These are phyloP conservation scores for Barnettozyma wickerhamii DNA, from an alignment of 805 yeast genomes.

Conservation along the genomic window DNA sequence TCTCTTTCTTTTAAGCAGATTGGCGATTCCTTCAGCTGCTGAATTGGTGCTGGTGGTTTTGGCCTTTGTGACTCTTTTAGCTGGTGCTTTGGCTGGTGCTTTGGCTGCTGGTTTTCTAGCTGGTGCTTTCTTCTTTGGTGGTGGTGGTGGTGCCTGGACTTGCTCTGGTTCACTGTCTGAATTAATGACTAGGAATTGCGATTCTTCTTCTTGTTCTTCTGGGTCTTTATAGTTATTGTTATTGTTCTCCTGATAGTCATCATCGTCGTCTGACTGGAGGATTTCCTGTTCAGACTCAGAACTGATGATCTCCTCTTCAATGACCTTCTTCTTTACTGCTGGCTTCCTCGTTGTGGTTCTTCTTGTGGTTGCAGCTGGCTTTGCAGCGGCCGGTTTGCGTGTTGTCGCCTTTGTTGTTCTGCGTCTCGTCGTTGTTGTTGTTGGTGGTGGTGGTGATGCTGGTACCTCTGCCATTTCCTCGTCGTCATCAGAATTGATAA, in stretches of 20 bases:
- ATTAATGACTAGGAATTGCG: constrained; percentile 8
- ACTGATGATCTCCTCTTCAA: neutral
- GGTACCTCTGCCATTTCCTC: neutral
- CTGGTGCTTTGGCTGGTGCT: neutral
- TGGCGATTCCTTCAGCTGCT: constrained; percentile 1
- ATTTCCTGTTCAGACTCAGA: neutral
- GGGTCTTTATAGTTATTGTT: neutral
- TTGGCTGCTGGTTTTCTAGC: neutral
- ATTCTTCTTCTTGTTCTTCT: constrained; percentile 1
- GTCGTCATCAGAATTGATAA: constrained; percentile 8
- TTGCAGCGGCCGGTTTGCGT: neutral
- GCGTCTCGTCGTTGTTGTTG: neutral
- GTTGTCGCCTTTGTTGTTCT: too few species aligned
- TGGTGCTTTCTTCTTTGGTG: constrained; percentile 1
- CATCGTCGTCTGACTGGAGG: neutral
- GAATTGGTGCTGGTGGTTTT: neutral
- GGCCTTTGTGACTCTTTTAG: neutral
- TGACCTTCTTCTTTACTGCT: neutral
- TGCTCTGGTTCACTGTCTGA: constrained; percentile 7
- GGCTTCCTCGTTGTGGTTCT: neutral
- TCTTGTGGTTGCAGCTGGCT: neutral
- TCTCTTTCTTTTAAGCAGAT: neutral
- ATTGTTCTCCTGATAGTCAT: neutral
- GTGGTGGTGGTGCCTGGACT: neutral
- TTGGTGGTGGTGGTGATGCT: constrained; percentile 1